Evolutionary conservation across 768 basidiomycete genomes (phyloP).

Genomic region (Hygrocybe punicea): DNA sequence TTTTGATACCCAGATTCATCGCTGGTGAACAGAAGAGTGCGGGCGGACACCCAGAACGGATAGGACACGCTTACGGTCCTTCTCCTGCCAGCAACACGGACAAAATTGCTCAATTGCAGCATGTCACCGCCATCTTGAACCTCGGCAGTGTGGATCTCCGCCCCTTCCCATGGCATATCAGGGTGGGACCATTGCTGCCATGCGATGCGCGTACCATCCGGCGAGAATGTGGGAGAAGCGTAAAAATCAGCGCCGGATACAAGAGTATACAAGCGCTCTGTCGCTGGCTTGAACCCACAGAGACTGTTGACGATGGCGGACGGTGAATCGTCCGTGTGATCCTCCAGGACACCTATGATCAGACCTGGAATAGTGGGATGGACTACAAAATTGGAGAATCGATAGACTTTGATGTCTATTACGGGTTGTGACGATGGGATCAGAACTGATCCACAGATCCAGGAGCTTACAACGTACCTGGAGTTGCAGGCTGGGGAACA

Average conservation of each 20-base stretch:
- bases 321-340: conserved; percentile 51
- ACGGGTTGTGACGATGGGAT: background rate
- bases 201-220: conserved; percentile 53
- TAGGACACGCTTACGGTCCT: conserved; percentile 53
- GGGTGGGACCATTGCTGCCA: conserved; percentile 68
- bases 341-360: conserved; percentile 53
- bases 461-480: conserved; percentile 36
- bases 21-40: conserved; percentile 57
- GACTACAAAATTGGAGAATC: conserved; percentile 53
- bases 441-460: conserved; percentile 1
- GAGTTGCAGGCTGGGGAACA: conserved; percentile 49
- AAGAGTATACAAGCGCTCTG: conserved; percentile 39
- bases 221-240: conserved; percentile 53
- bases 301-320: conserved; percentile 47
- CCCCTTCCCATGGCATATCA: conserved; percentile 63
- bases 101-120: conserved; percentile 36
- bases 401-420: conserved; percentile 39
- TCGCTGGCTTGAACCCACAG: conserved; percentile 42
- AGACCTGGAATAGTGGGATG: conserved; percentile 47
- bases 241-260: conserved; percentile 59
- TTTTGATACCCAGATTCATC: conserved; percentile 68
- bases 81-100: conserved; percentile 50
- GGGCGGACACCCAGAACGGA: conserved; percentile 57
- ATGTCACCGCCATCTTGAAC: conserved; percentile 29
- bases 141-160: conserved; percentile 52